Percentiles rank a stretch among this genome's conserved stretches.
Evolutionary conservation across 306 rosid species (phyloP).

Genomic region (Dryas alaskensis): DNA sequence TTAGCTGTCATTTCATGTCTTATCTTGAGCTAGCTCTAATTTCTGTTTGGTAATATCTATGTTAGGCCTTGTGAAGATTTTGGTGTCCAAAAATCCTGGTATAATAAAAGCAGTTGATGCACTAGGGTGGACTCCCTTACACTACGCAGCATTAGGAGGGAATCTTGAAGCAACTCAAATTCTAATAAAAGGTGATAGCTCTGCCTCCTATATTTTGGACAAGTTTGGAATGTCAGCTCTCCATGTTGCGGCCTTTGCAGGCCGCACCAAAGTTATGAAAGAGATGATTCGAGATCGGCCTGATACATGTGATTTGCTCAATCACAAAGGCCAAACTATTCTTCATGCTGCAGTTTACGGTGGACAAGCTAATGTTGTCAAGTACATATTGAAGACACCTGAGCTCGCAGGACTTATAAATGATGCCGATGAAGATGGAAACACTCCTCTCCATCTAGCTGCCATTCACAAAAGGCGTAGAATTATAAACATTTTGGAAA

Average conservation of each 20-base stretch:
- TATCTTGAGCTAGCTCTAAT: no score
- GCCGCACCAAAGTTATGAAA: background rate
- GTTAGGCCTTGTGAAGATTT: background rate
- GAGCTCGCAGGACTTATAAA: slow-evolving; percentile 10
- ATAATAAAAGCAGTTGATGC: background rate
- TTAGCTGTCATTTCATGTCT: no score
- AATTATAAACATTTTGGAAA: background rate
- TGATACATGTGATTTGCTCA: slow-evolving; percentile 8
- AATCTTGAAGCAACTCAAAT: background rate
- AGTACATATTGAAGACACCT: background rate
- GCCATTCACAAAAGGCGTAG: background rate
- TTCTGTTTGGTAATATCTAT: background rate
- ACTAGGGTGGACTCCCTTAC: slow-evolving; percentile 23
- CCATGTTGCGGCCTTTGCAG: slow-evolving; percentile 15
- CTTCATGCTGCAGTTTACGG: slow-evolving; percentile 18
- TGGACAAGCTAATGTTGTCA: background rate
- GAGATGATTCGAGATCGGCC: background rate
- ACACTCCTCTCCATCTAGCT: slow-evolving; percentile 25
- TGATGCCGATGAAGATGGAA: slow-evolving; percentile 20
- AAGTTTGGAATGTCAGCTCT: slow-evolving; percentile 22
- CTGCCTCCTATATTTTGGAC: slow-evolving; percentile 2
- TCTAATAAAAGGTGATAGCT: background rate
- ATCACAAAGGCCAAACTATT: background rate
- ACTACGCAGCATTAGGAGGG: slow-evolving; percentile 21
- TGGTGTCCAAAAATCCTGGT: background rate